Base-by-base conservation (phyloP, 129 eudicot genomes). In the Deinandra increscens region DNA sequence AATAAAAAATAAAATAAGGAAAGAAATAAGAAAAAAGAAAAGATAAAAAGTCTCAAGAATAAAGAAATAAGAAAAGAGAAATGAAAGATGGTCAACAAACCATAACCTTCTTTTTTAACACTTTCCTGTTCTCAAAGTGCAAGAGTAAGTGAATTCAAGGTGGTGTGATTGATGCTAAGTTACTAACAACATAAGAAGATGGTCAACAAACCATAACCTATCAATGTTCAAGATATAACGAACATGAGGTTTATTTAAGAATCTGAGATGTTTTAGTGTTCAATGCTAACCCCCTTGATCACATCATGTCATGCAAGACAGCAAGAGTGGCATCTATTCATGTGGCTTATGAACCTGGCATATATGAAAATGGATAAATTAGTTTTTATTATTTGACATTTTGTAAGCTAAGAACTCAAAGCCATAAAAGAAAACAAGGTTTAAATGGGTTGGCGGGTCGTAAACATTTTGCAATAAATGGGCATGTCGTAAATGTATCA, bases 311-410 rank as follows among this genome's bases (percentile, higher is more conserved):
- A 73, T 62, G 38, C 69, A 60, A 61, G 31, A 63, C 62, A 48
- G 38, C 69, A 60, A 61, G 31, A 63, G 33, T 38, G 45, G 9
- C 72, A 64, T n/a, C 48, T 64, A 46, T 37, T 13, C 31, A 20
- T 38, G 41, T 55, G 18, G 65, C 72, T 75, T 58, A 75, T 43
- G 73, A 75, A 66, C 73, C 73, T 75, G 66, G 17, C 59, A 55
- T 54, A 66, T 5, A 66, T 26, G 4, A 54, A 73, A 45, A 38
- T 49, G 13, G 61, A 60, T 22, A 19, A 48, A 63, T 64, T 50
- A 73, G 43, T 7, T 29, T 9, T 42, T 29, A 59, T 44, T n/a
- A 71, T 13, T 72, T n/a, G 39, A 46, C 11, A 33, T 7, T 11
- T 46, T 17, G 18, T 7, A 73, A 72, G 49, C 50, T 9, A 37